These are phyloP conservation scores for Plasmodium gaboni DNA, from an alignment of 169 alveolate species.

Conservation along the genomic window DNA sequence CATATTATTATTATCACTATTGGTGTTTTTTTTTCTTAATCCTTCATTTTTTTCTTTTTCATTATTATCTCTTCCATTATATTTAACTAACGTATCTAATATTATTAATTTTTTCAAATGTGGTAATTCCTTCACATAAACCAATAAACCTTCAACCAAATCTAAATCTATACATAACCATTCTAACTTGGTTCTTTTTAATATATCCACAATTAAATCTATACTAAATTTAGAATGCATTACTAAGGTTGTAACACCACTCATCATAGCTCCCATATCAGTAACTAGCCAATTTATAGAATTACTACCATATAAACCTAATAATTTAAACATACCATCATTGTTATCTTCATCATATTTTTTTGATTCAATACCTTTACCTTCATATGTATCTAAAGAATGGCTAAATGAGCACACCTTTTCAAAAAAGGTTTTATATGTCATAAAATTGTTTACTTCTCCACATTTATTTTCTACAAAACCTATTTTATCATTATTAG, in stretches of 20 bases:
- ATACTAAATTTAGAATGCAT: constrained; percentile 69
- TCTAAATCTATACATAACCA: constrained; percentile 58
- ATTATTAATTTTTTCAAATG: constrained; percentile 42
- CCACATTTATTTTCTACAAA: constrained; percentile 20
- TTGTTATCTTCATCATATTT: constrained; percentile 32
- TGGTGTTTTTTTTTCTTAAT: background rate
- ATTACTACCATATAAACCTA: constrained; percentile 69
- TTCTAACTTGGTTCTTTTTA: constrained; percentile 28
- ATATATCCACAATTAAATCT: constrained; percentile 31
- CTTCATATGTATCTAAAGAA: constrained; percentile 18
- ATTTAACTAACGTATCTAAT: constrained; percentile 4
- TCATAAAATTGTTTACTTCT: background rate
- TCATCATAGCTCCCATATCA: constrained; percentile 27
- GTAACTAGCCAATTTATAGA: constrained; percentile 50
- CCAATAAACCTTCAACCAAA: constrained; percentile 7
- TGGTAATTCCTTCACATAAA: constrained; percentile 9
- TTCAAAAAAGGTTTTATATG: constrained; percentile 3
- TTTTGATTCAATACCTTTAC: constrained; percentile 17
- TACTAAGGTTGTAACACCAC: constrained; percentile 30
- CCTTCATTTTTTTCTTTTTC: constrained; percentile 7
- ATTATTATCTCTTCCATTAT: background rate
- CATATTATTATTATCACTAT: too few species aligned
- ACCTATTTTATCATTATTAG: background rate
- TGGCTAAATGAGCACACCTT: background rate
- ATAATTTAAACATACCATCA: constrained; percentile 19